Evolutionary conservation across 2,329 filamentous ascomycete species (phyloP).

Genomic region (Hymenoscyphus albidus): DNA sequence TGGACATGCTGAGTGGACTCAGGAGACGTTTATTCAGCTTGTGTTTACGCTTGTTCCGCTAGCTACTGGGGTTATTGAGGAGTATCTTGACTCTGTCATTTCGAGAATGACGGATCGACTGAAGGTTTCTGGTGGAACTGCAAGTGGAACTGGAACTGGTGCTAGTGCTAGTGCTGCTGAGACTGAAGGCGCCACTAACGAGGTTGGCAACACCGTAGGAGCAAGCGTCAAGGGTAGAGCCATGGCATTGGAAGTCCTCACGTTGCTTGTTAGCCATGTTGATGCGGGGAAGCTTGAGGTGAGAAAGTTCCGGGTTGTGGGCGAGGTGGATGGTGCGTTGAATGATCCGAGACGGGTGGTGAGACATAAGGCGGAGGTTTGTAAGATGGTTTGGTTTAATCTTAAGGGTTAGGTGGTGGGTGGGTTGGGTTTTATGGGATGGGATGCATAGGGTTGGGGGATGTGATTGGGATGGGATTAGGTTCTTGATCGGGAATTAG

Average conservation of each 20-base stretch:
- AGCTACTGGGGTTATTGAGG: conserved; percentile 22
- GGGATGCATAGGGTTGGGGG: not conserved
- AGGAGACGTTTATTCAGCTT: conserved; percentile 25
- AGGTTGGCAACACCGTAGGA: conserved; percentile 17
- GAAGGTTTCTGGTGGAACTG: conserved; percentile 11
- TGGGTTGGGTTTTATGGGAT: not conserved
- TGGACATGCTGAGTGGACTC: conserved; percentile 25
- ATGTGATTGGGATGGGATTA: no score
- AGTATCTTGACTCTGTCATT: conserved; percentile 30
- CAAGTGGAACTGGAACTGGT: no score
- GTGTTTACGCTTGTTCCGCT: conserved; percentile 24
- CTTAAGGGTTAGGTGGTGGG: conserved; percentile 5
- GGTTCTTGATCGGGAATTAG: no score
- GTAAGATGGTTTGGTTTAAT: conserved; percentile 29
- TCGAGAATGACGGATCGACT: conserved; percentile 30
- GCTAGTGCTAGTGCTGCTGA: no score
- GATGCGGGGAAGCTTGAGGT: conserved; percentile 16
- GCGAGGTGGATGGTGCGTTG: conserved; percentile 27
- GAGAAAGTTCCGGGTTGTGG: conserved; percentile 21
- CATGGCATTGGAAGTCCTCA: conserved; percentile 31
- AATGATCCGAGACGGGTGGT: conserved; percentile 30
- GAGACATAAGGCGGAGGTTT: conserved; percentile 24
- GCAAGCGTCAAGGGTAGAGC: conserved; percentile 20
- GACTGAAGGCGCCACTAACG: no score
- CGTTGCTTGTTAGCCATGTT: conserved; percentile 23